Conservation (phyloP, 139 green algal species). For the Chlorella sp. region DNA sequence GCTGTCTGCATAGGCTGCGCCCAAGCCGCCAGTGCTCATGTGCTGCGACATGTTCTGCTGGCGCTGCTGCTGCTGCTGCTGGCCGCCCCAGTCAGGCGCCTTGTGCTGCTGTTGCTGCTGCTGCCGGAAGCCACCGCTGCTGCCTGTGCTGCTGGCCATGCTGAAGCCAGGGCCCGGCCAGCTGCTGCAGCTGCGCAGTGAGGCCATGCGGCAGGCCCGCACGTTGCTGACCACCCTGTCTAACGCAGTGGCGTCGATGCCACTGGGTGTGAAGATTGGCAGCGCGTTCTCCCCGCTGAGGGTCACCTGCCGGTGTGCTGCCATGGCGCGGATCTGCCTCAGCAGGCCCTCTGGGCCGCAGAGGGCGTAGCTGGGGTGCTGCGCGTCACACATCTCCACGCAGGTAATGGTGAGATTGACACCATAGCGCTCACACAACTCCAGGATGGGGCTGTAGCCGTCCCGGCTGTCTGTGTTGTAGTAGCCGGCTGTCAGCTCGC, state of each 20-base stretch:
- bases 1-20: no score
- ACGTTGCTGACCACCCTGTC: slow-evolving; percentile 69
- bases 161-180: no score
- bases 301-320: slow-evolving; percentile 49
- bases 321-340: slow-evolving; percentile 56
- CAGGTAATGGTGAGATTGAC: slow-evolving; percentile 88
- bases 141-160: no score
- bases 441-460: slow-evolving; percentile 72
- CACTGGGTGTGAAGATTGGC: slow-evolving; percentile 60
- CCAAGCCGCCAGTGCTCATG: no score
- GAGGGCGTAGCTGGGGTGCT: slow-evolving; percentile 80
- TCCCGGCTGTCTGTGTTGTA: slow-evolving; percentile 80
- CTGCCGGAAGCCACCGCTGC: no score
- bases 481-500: slow-evolving; percentile 94
- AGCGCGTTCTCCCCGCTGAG: slow-evolving; percentile 93
- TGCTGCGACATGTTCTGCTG: no score
- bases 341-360: slow-evolving; percentile 89
- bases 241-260: slow-evolving; percentile 61
- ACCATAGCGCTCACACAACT: slow-evolving; percentile 62
- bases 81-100: no score
- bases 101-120: slow-evolving; percentile 4
- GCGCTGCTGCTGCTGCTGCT: no score
- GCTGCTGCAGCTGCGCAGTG: background rate
- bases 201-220: slow-evolving; percentile 13
- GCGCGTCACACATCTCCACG: slow-evolving; percentile 93